phyloP scores from a whole-genome alignment of 169 alveolate species.

The Plasmodium relictum region DNA sequence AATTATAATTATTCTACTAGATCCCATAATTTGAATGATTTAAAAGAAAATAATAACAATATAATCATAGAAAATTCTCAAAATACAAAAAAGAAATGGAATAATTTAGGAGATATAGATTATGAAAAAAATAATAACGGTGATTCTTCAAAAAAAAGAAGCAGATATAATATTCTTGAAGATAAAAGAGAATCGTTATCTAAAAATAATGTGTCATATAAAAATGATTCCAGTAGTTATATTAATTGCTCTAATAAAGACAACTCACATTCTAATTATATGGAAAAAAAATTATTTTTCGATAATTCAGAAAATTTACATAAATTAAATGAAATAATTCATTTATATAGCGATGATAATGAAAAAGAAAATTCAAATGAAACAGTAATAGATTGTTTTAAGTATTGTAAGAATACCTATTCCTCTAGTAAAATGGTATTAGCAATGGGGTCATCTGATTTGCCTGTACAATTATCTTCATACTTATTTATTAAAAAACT shows the following conservation, averaged over 20 bases:
- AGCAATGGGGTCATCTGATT: conserved; percentile 82
- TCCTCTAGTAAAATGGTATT: conserved; percentile 78
- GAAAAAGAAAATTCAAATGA: conserved; percentile 16
- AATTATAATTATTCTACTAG: background rate
- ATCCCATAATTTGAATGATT: background rate
- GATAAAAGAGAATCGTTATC: background rate
- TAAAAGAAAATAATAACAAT: background rate
- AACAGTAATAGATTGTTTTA: conserved; percentile 1
- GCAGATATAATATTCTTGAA: background rate
- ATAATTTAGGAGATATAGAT: background rate
- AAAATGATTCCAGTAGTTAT: background rate
- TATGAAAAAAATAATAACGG: conserved; percentile 1
- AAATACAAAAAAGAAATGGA: conserved; percentile 4
- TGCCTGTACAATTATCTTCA: conserved; percentile 79
- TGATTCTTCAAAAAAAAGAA: background rate
- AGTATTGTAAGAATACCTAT: conserved; percentile 52
- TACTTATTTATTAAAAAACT: conserved; percentile 78
- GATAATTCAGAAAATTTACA: conserved; percentile 19
- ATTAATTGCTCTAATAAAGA: too few species aligned
- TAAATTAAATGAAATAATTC: background rate
- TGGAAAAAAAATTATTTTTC: background rate
- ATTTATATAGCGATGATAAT: conserved; percentile 12
- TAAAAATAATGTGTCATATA: background rate
- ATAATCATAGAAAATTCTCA: background rate
- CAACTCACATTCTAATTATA: background rate